Evolutionary conservation across 2,329 filamentous ascomycete species (phyloP).

Genomic region (Cryphonectria japonica): DNA sequence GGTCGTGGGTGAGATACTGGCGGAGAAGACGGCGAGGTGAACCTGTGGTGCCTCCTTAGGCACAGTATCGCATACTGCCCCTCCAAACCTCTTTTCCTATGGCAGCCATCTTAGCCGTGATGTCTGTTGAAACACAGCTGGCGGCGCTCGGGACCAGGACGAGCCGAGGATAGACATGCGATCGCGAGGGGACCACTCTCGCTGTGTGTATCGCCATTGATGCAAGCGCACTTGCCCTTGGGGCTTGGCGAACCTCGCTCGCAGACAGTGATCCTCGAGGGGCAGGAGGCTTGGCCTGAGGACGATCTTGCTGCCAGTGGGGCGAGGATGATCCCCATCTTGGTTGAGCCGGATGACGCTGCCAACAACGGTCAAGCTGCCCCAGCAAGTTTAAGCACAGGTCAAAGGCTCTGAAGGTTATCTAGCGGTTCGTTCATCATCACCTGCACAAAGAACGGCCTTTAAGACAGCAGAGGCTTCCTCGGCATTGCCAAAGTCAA

Average conservation of each 20-base stretch:
- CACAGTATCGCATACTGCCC: neutral
- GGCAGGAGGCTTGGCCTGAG: neutral
- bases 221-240: neutral
- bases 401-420: neutral
- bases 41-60: neutral
- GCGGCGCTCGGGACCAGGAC: neutral
- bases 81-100: too few relatives aligned
- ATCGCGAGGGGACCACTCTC: neutral
- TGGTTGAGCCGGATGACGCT: neutral
- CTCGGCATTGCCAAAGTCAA: neutral
- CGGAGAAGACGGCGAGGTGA: constrained; percentile 21
- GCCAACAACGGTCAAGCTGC: neutral
- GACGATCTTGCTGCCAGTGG: neutral
- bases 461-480: neutral
- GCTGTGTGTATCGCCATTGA: constrained; percentile 1
- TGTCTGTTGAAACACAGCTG: neutral
- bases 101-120: neutral
- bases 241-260: neutral
- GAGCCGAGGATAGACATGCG: constrained; percentile 49
- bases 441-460: neutral
- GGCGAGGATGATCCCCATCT: constrained; percentile 1
- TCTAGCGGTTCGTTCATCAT: neutral
- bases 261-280: neutral
- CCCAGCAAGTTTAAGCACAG: neutral
- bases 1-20: constrained; percentile 47